Base-by-base conservation (phyloP, 345 rosid species). In the Syzygium oleosum region DNA sequence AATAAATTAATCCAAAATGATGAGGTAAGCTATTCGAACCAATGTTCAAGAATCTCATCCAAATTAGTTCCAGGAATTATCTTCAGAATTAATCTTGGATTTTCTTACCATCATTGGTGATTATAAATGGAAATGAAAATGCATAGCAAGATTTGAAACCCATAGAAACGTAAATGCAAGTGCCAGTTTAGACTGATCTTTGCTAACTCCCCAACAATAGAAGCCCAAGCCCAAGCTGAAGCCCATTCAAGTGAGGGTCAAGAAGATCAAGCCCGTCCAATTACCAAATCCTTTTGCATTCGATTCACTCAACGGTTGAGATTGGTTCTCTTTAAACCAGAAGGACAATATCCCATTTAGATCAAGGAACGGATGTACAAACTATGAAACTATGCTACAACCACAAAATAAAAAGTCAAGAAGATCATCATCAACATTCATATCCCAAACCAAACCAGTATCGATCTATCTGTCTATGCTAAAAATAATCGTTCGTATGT, bases 401-500 rank as follows among this genome's bases (percentile, higher is more conserved):
- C 80, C 25, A 73, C 80, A 9, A 34, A 73, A 73, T 34, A 9
- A 19, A 19, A 34, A 34, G 25, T 12, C 46, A 19, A 5, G 25
- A 73, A 34, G 19, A 1, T 17, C 49, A 0, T 34, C 49, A 34
- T 68, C 13, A 38, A 73, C 80, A 14, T 61, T 5, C n/a, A 31
- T 12, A 13, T 10, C 17, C 34, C 7, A 0, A 59, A 59, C 0
- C 59, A 55, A 55, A 55, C 10, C 0, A 73, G 13, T 4, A 38
- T 1, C 49, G 12, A 21, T 38, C 19, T 19, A 38, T 38, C 7
- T 21, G 9, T 34, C 49, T 38, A 34, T 19, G 11, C 80, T 19
- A 34, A 73, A 73, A 49, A 84, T 9, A 84, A 84, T 19, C 55
- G 54, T 21, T 9, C 2, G 1, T 5, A 0, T 5, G 0, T 5